Evolutionary conservation across 768 basidiomycete genomes (phyloP).

Genomic region (Basidioascus undulatus): DNA sequence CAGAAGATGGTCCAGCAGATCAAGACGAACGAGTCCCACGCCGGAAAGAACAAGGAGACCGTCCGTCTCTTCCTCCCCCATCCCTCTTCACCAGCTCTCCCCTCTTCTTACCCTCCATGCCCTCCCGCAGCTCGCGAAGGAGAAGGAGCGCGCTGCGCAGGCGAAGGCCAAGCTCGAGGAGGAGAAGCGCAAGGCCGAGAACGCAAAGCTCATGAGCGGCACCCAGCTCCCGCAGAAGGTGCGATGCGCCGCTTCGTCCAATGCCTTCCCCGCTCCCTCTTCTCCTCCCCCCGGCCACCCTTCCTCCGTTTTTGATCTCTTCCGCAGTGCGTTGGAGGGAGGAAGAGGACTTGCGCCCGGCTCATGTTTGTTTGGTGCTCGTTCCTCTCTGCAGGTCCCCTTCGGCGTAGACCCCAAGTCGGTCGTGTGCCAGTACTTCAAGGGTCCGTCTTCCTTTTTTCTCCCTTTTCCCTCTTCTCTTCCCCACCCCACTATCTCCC

Average conservation of each 20-base stretch:
- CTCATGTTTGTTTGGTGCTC: too few relatives aligned
- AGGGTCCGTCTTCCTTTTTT: slow-evolving; percentile 19
- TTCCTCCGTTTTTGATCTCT: background rate
- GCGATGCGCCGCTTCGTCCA: too few relatives aligned
- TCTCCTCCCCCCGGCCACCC: slow-evolving; percentile 9
- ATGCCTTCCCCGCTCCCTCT: too few relatives aligned
- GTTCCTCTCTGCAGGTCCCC: background rate
- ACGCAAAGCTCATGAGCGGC: slow-evolving; percentile 57
- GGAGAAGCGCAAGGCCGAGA: slow-evolving; percentile 28
- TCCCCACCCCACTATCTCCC: too few relatives aligned
- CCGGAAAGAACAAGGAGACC: slow-evolving; percentile 56
- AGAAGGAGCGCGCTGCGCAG: slow-evolving; percentile 37
- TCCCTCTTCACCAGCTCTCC: background rate
- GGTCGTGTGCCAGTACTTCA: slow-evolving; percentile 72
- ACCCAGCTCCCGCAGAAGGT: slow-evolving; percentile 45
- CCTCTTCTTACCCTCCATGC: slow-evolving; percentile 25
- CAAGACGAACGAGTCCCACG: slow-evolving; percentile 62
- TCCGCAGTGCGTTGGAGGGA: background rate
- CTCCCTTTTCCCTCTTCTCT: too few relatives aligned
- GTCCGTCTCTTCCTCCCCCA: slow-evolving; percentile 7
- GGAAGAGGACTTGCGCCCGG: too few relatives aligned
- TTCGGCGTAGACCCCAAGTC: slow-evolving; percentile 54
- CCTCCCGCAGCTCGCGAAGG: slow-evolving; percentile 64
- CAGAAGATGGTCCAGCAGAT: background rate
- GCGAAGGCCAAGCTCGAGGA: slow-evolving; percentile 14